Evolutionary conservation across 257 asterid species (phyloP), one percentile per base, ranked within the genome.

Genomic region (Perilla frutescens): DNA sequence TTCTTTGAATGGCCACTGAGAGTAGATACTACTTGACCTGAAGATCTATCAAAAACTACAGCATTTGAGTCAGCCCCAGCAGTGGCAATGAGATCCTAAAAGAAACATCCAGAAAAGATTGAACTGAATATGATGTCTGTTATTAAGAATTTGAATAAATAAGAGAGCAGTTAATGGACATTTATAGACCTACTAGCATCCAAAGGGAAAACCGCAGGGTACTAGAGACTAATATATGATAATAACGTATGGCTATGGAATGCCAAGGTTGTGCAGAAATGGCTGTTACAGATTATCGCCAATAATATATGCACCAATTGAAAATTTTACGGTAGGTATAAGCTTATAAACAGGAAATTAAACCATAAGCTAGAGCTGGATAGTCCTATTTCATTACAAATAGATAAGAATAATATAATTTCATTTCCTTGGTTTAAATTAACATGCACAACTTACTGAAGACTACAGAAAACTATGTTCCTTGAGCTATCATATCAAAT

Each of bases 1-100:
- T 89, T 92, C 89, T 90, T 95, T 47, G 98, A 87, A 74, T 95
- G 99, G 76, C 98, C 99, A 83, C 89, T 88, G 70, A 95, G 98
- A 15, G 97, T 95, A 43, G 99, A 90, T 77, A 92, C 83, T 50
- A 92, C 92, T 82, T 90, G 90, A 78, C 98, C 99, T 48, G 98
- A 90, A 41, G 91, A 76, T 72, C 91, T 87, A 87, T 92, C 92
- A 68, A 95, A 95, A 67, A 95, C 74, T 54, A 95, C 98, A 51
- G 88, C 94, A 79, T 90, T 95, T 51, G 98, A 66, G 83, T 92
- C 98, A 44, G 75, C 83, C 62, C 99, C 99, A 63, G 89, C 99
- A 77, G 98, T 89, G 62, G 98, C 98, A 83, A 95, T 89, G 61
- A 92, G 84, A 80, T 92, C 99, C 99, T 95, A 73, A 37, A 65